Conservation (phyloP, 1,284 basidiomycete species). For the Phaffia rhodozyma region DNA sequence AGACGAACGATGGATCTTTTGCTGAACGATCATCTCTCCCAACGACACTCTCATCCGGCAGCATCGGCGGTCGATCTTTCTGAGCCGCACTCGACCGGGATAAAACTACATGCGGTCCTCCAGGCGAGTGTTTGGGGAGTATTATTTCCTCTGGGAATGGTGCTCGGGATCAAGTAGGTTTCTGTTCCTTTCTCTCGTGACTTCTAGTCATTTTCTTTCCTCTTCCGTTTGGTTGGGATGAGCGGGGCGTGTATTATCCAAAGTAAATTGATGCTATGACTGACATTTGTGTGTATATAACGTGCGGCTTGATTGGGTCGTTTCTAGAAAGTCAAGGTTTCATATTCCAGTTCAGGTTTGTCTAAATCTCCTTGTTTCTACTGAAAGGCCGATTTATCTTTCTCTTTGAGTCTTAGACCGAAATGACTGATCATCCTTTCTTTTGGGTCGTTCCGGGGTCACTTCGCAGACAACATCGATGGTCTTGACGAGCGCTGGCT, state of each 20-base stretch:
- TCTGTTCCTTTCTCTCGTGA: no score
- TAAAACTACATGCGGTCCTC: conserved; percentile 7
- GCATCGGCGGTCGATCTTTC: not conserved
- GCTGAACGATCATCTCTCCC: not conserved
- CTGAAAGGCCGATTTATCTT: not conserved
- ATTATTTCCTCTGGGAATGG: conserved; percentile 16
- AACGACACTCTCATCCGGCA: conserved; percentile 10
- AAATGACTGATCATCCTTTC: not conserved
- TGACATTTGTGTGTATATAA: no score
- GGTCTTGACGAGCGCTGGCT: conserved; percentile 2
- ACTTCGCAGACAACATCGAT: not conserved
- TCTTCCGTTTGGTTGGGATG: no score
- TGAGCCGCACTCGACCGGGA: not conserved
- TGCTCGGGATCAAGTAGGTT: conserved; percentile 12
- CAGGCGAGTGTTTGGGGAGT: conserved; percentile 8
- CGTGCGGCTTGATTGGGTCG: not conserved
- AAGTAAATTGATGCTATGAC: no score
- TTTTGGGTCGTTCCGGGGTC: not conserved
- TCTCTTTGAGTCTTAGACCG: not conserved
- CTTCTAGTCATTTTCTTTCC: no score
- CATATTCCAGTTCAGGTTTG: conserved; percentile 15
- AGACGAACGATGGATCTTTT: no score
- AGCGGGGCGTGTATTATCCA: no score
- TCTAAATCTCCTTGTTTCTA: no score
- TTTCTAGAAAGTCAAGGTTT: conserved; percentile 8